Conservation (phyloP, 2,329 filamentous ascomycete genomes). For the Diaporthe amygdali region DNA sequence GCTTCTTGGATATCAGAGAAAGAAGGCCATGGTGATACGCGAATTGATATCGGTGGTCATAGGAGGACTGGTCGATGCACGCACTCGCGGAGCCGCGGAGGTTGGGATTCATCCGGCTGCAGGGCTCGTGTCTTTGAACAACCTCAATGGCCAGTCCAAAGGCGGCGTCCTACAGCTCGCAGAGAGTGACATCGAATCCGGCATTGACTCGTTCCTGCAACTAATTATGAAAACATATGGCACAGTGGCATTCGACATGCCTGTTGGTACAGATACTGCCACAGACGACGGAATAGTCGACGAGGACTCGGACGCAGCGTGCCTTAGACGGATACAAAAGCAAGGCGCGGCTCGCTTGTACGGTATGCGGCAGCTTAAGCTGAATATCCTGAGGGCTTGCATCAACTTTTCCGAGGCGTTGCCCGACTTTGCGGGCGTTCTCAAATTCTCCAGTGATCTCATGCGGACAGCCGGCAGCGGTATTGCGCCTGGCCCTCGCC, state of each 20-base stretch:
- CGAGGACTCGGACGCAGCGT: conserved; percentile 57
- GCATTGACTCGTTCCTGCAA: conserved; percentile 67
- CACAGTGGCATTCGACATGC: conserved; percentile 57
- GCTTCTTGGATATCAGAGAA: conserved; percentile 78
- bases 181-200: conserved; percentile 69
- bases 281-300: conserved; percentile 26
- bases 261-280: conserved; percentile 31
- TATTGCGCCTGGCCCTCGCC: conserved; percentile 73
- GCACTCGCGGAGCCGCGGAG: conserved; percentile 93
- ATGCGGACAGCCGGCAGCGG: conserved; percentile 83
- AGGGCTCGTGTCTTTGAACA: conserved; percentile 75
- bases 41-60: conserved; percentile 85
- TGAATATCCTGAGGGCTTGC: conserved; percentile 86
- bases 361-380: conserved; percentile 80
- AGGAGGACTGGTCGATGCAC: conserved; percentile 84
- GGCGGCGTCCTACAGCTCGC: conserved; percentile 64
- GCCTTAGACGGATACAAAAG: conserved; percentile 62
- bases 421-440: conserved; percentile 88
- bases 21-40: conserved; percentile 88
- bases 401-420: conserved; percentile 93
- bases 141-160: conserved; percentile 52
- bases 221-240: conserved; percentile 68
- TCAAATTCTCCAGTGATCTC: conserved; percentile 84
- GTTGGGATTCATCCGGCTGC: conserved; percentile 94
- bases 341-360: conserved; percentile 68